A percentile compares a stretch with the other conserved stretches of the same genome.
Evolutionary conservation across 2,329 filamentous ascomycete species (phyloP).

Genomic region (Tolypocladium nubicola): DNA sequence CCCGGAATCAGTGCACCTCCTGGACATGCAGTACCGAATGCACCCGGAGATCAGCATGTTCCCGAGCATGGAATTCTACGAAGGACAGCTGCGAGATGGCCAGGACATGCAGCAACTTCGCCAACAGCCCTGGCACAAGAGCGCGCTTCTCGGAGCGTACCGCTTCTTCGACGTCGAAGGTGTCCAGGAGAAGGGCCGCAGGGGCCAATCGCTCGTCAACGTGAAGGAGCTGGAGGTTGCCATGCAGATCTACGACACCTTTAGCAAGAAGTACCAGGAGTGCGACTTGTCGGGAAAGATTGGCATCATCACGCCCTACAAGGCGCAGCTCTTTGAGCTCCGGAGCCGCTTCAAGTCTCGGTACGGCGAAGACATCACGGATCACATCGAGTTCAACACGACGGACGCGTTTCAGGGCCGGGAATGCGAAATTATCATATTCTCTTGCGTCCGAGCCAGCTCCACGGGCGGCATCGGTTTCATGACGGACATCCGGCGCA

Average conservation of each 20-base stretch:
- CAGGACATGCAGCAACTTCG: slow-evolving; percentile 70
- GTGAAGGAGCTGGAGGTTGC: slow-evolving; percentile 77
- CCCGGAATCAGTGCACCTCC: slow-evolving; percentile 75
- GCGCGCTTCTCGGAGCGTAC: slow-evolving; percentile 75
- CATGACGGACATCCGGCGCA: slow-evolving; percentile 93
- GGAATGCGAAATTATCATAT: slow-evolving; percentile 96
- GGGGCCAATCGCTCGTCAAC: slow-evolving; percentile 86
- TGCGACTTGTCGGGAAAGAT: slow-evolving; percentile 73
- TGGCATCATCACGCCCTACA: slow-evolving; percentile 97
- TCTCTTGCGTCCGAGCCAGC: slow-evolving; percentile 92
- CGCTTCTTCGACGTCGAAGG: slow-evolving; percentile 96
- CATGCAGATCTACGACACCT: slow-evolving; percentile 70
- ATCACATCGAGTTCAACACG: slow-evolving; percentile 91
- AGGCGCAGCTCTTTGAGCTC: slow-evolving; percentile 77
- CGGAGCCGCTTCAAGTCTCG: slow-evolving; percentile 60
- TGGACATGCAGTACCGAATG: slow-evolving; percentile 99
- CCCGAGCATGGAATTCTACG: slow-evolving; percentile 87
- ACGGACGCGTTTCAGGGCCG: slow-evolving; percentile 96
- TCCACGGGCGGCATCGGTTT: slow-evolving; percentile 95
- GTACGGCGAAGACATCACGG: slow-evolving; percentile 66
- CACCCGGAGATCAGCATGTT: slow-evolving; percentile 92
- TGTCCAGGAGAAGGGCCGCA: slow-evolving; percentile 68
- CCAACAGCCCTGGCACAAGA: slow-evolving; percentile 74
- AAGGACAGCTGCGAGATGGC: slow-evolving; percentile 76
- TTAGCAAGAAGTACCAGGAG: slow-evolving; percentile 59